Conservation (phyloP, 179 eudicot species). For the Corrigiola litoralis region DNA sequence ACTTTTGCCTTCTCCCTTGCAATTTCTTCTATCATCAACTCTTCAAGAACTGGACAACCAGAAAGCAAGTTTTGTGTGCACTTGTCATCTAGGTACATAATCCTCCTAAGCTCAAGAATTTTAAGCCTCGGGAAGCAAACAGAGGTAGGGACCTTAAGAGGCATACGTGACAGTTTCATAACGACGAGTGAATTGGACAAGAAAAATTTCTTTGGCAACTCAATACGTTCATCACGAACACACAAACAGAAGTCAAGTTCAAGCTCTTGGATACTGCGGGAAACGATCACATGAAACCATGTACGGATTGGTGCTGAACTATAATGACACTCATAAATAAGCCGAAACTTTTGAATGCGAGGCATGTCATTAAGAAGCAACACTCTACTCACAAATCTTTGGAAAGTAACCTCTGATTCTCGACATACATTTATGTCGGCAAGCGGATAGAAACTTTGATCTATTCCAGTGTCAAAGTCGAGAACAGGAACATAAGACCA, state of each 20-base stretch:
- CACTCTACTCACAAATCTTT: constrained; percentile 23
- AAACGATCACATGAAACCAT: constrained; percentile 24
- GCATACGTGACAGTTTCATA: constrained; percentile 28
- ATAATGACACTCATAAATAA: constrained; percentile 23
- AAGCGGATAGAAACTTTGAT: not conserved
- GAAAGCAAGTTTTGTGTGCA: constrained; percentile 22
- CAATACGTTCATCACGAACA: not conserved
- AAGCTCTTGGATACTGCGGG: constrained; percentile 16
- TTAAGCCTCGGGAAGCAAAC: constrained; percentile 23
- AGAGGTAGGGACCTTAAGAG: constrained; percentile 18
- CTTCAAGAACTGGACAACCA: constrained; percentile 28
- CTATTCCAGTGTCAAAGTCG: constrained; percentile 19
- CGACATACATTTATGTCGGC: constrained; percentile 3
- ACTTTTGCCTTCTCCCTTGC: constrained; percentile 22
- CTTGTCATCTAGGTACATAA: constrained; percentile 15
- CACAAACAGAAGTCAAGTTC: constrained; percentile 24
- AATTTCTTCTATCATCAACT: constrained; percentile 27
- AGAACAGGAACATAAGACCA: constrained; percentile 26
- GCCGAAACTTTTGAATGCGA: constrained; percentile 22
- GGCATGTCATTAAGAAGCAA: constrained; percentile 19
- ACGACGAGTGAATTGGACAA: constrained; percentile 17
- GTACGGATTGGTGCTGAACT: constrained; percentile 12
- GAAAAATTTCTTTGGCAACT: constrained; percentile 17
- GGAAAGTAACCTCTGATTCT: constrained; percentile 20
- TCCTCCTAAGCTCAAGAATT: constrained; percentile 26